A percentile compares a stretch with the other conserved stretches of the same genome.
Conservation (phyloP, 495 filamentous ascomycete species). For the Evansstolkia leycettana region DNA sequence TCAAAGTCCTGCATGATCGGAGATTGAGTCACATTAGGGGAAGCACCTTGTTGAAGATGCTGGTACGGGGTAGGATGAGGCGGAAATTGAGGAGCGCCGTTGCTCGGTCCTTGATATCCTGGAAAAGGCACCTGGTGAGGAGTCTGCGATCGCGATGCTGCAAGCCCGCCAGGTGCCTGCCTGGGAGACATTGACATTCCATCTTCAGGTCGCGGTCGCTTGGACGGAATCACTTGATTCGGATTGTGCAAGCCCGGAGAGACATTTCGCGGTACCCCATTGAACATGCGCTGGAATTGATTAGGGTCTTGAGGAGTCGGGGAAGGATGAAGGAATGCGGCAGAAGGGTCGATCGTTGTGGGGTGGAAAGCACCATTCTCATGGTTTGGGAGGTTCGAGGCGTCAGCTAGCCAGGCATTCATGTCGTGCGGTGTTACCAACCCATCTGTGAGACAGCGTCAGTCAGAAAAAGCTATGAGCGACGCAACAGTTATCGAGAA, state of each 20-base stretch:
- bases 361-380: slow-evolving; percentile 66
- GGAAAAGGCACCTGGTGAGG: slow-evolving; percentile 62
- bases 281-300: slow-evolving; percentile 62
- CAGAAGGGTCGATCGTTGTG: slow-evolving; percentile 42
- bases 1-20: slow-evolving; percentile 74
- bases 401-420: slow-evolving; percentile 77
- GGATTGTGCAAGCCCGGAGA: slow-evolving; percentile 64
- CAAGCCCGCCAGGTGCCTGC: slow-evolving; percentile 58
- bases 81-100: slow-evolving; percentile 39
- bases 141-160: slow-evolving; percentile 83
- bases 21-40: slow-evolving; percentile 75
- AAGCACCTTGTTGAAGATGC: slow-evolving; percentile 71
- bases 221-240: slow-evolving; percentile 78
- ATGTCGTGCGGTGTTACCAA: slow-evolving; percentile 48
- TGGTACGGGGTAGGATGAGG: slow-evolving; percentile 57
- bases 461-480: slow-evolving; percentile 11
- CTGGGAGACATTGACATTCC: slow-evolving; percentile 71
- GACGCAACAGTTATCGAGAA: slow-evolving; percentile 6
- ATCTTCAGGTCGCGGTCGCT: slow-evolving; percentile 78
- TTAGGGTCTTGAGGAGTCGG: slow-evolving; percentile 43
- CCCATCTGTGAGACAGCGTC: slow-evolving; percentile 38
- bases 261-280: slow-evolving; percentile 69
- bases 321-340: slow-evolving; percentile 38
- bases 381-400: slow-evolving; percentile 55
- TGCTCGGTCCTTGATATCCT: slow-evolving; percentile 48